Base-by-base conservation (phyloP, 306 rosid genomes). In the Medicago truncatula region DNA sequence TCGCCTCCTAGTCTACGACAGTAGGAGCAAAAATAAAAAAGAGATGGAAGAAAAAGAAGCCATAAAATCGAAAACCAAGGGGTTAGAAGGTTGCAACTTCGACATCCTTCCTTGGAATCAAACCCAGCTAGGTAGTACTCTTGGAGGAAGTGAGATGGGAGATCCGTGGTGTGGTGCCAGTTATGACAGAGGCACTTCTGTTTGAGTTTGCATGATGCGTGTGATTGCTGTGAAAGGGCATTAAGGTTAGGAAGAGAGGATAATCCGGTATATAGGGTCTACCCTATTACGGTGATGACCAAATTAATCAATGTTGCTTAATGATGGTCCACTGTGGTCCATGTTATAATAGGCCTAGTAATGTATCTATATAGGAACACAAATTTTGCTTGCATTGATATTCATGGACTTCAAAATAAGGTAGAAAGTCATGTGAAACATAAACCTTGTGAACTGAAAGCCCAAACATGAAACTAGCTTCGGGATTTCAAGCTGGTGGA, bases 351-450 rank as follows among this genome's bases (percentile, higher is more conserved):
- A 54, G 23, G 14, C 11, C 61, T 54, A 18, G 61, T 54, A 36
- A 20, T 62, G 16, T 25, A 20, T 46, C 31, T 57, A 53, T 52
- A 3, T 62, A 25, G 54, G 63, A 50, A 65, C 46, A 28, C 74
- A 8, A 34, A 74, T 46, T 63, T 31, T 15, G 40, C 74, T 62
- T 11, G 43, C 74, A 13, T 70, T 53, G 56, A 49, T 71, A 59
- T 71, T 71, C 39, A n/a, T 34, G 41, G 6, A 57, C 82, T 76
- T 49, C 41, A 36, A 65, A 62, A 34, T 56, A 54, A 59, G 21
- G 31, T 10, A 15, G 31, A 31, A 39, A 16, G 63, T 71, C 66
- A 17, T 58, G 60, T 64, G 67, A 39, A 15, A 46, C 65, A 36
- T 17, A 76, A 40, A 63, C 70, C 44, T 38, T 54, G 53, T 36